phyloP scores from a whole-genome alignment of 2,329 filamentous ascomycete species.

The Pseudogymnoascus sp. region DNA sequence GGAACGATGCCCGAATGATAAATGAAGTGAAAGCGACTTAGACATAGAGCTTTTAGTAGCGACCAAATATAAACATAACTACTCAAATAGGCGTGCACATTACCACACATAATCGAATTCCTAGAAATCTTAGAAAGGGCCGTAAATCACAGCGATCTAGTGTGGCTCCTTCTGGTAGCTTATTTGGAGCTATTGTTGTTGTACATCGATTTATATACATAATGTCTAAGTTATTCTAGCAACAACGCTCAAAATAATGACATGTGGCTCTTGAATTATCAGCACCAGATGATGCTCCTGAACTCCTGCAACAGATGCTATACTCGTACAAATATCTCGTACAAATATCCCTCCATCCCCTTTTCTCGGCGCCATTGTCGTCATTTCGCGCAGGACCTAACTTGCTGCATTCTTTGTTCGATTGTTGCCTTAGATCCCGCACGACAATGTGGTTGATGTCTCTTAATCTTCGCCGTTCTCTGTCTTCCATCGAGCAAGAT shows the following conservation, averaged over 20 bases:
- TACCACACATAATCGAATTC: neutral
- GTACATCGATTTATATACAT: neutral
- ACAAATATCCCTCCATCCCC: neutral
- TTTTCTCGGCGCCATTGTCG: neutral
- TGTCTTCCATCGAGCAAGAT: slow-evolving; percentile 57
- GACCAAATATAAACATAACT: neutral
- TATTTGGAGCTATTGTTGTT: neutral
- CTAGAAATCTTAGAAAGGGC: neutral
- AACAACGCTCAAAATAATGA: neutral
- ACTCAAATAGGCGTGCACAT: neutral
- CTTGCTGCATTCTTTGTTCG: neutral
- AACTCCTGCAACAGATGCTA: slow-evolving; percentile 1
- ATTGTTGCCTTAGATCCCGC: neutral
- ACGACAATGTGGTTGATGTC: neutral
- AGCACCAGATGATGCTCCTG: neutral
- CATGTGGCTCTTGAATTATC: slow-evolving; percentile 4
- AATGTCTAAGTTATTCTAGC: neutral
- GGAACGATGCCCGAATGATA: neutral
- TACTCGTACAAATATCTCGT: neutral
- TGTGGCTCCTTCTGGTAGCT: neutral
- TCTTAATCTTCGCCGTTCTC: slow-evolving; percentile 47
- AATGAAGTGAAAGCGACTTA: neutral
- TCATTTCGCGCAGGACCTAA: neutral
- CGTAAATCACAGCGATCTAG: neutral
- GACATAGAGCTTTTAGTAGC: neutral